A percentile compares a stretch with the other conserved stretches of the same genome.
Evolutionary conservation across 768 basidiomycete genomes (phyloP).

Genomic region (Myochromella boudieri): DNA sequence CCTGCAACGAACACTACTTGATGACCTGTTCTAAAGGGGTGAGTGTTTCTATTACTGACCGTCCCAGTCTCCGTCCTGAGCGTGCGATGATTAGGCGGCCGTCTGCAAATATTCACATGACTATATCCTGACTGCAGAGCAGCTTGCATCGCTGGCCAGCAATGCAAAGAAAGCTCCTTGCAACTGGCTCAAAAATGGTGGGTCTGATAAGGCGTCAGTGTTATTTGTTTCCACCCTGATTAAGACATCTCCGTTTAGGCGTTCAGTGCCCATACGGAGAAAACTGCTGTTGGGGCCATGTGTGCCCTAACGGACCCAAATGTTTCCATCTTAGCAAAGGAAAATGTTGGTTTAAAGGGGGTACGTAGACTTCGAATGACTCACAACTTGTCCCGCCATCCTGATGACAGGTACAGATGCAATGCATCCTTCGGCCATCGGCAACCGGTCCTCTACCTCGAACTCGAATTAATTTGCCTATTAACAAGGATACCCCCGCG

Average conservation of each 20-base stretch:
- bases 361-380: constrained; percentile 26
- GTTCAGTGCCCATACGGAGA: constrained; percentile 74
- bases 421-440: constrained; percentile 36
- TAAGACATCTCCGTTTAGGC: constrained; percentile 37
- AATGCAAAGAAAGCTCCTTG: constrained; percentile 87
- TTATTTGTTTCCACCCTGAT: neutral
- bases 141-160: constrained; percentile 65
- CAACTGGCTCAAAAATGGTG: constrained; percentile 80
- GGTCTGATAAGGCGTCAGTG: neutral
- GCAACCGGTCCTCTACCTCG: constrained; percentile 11
- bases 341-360: constrained; percentile 88
- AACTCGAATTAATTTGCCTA: constrained; percentile 4
- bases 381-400: neutral
- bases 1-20: constrained; percentile 83
- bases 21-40: constrained; percentile 83
- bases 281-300: constrained; percentile 81
- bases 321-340: constrained; percentile 74
- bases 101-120: constrained; percentile 86
- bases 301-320: constrained; percentile 76
- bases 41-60: constrained; percentile 20
- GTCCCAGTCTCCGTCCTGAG: neutral
- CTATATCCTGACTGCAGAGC: constrained; percentile 69
- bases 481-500: constrained; percentile 12
- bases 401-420: constrained; percentile 28
- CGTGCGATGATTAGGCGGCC: constrained; percentile 41